These are phyloP conservation scores for Saccharomyces hybrid DNA, from an alignment of 1,139 yeast species.

Conservation along the genomic window DNA sequence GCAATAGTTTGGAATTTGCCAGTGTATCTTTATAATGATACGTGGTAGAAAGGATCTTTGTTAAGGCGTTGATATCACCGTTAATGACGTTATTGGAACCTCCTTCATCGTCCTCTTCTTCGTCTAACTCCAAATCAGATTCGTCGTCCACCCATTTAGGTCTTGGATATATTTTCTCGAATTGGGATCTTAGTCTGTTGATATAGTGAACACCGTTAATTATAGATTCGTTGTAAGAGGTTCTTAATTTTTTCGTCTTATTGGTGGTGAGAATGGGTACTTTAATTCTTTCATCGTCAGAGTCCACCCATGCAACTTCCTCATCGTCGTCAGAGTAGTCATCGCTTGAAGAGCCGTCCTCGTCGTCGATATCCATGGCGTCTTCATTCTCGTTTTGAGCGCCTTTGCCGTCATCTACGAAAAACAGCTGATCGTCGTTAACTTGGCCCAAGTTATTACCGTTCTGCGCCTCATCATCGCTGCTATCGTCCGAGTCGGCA, in stretches of 20 bases:
- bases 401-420: conserved; percentile 48
- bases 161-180: conserved; percentile 77
- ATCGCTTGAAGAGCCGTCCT: conserved; percentile 26
- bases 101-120: conserved; percentile 30
- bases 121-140: conserved; percentile 29
- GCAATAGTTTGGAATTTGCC: conserved; percentile 49
- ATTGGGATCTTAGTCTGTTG: conserved; percentile 69
- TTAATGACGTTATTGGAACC: conserved; percentile 30
- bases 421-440: conserved; percentile 55
- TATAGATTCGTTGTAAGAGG: conserved; percentile 48
- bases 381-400: conserved; percentile 21
- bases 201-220: conserved; percentile 63
- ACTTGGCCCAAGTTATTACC: conserved; percentile 30
- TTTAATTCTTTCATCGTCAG: conserved; percentile 73
- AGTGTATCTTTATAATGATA: conserved; percentile 45
- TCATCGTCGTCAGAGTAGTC: conserved; percentile 35
- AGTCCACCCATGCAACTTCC: conserved; percentile 79
- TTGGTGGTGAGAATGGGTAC: conserved; percentile 56
- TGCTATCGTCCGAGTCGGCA: conserved; percentile 31
- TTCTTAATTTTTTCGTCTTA: conserved; percentile 64
- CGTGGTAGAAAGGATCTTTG: conserved; percentile 51
- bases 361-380: conserved; percentile 31
- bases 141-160: conserved; percentile 72
- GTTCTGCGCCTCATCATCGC: conserved; percentile 31
- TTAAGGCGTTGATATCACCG: conserved; percentile 48